Percentiles rank a stretch among this genome's conserved stretches.
phyloP scores from a whole-genome alignment of 2,329 filamentous ascomycete species.

The Eurotiales sp. region DNA sequence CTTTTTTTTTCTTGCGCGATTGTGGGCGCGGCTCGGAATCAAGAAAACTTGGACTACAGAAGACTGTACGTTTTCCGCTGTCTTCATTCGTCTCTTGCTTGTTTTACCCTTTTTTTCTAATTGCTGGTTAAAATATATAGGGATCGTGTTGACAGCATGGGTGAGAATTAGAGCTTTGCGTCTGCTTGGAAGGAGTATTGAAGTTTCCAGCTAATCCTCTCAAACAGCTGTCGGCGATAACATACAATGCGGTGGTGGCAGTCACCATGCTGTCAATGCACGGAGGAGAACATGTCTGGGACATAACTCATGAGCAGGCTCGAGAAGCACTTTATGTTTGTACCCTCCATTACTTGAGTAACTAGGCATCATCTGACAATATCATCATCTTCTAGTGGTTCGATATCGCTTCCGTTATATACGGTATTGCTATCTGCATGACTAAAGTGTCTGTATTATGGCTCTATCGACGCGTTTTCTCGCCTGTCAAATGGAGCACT shows the following conservation, averaged over 20 bases:
- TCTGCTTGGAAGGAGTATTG: neutral
- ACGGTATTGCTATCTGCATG: slow-evolving; percentile 20
- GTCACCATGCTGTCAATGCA: slow-evolving; percentile 12
- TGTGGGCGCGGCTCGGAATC: slow-evolving; percentile 6
- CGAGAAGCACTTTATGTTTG: slow-evolving; percentile 13
- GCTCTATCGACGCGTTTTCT: slow-evolving; percentile 22
- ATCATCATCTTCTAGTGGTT: slow-evolving; percentile 9
- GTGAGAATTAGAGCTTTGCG: slow-evolving; percentile 2
- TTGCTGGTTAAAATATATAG: neutral
- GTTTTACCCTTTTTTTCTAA: neutral
- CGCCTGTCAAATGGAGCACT: slow-evolving; percentile 13
- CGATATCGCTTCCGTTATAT: slow-evolving; percentile 20
- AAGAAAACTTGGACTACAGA: slow-evolving; percentile 14
- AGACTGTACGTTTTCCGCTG: slow-evolving; percentile 14
- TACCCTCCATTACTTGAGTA: neutral
- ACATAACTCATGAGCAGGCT: slow-evolving; percentile 10
- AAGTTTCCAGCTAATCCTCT: neutral
- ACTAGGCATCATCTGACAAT: neutral
- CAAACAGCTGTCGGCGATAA: slow-evolving; percentile 4
- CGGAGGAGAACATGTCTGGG: slow-evolving; percentile 16
- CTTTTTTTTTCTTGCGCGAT: slow-evolving; percentile 8
- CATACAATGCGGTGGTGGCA: slow-evolving; percentile 4
- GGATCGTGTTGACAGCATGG: slow-evolving; percentile 14
- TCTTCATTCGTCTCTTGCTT: neutral
- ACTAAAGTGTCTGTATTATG: slow-evolving; percentile 23